Conservation (phyloP, 164 flowering plant genomes). For the Warburgia ugandensis region DNA sequence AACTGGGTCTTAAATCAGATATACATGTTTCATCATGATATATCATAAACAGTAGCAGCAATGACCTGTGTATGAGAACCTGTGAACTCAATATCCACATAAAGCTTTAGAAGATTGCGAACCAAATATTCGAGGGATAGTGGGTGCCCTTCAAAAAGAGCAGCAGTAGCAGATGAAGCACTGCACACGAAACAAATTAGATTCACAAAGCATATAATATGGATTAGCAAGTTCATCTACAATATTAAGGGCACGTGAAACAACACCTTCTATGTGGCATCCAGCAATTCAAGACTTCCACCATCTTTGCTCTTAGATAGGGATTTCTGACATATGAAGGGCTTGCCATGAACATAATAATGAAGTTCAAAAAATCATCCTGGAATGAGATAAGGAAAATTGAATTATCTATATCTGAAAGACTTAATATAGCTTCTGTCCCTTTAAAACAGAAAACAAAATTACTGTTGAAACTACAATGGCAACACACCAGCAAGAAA, state of each 20-base stretch:
- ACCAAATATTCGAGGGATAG: slow-evolving; percentile 83
- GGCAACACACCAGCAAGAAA: slow-evolving; percentile 55
- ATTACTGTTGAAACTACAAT: no score
- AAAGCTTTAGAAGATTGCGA: slow-evolving; percentile 88
- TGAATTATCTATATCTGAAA: background rate
- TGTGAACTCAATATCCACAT: slow-evolving; percentile 98
- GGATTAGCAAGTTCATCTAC: background rate
- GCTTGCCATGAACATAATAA: slow-evolving; percentile 98
- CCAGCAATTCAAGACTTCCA: slow-evolving; percentile 96
- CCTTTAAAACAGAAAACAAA: no score
- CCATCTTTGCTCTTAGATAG: slow-evolving; percentile 98
- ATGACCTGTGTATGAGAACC: slow-evolving; percentile 98
- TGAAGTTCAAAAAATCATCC: slow-evolving; percentile 99
- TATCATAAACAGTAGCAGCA: no score
- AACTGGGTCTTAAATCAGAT: no score
- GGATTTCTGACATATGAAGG: slow-evolving; percentile 82
- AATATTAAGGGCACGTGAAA: no score
- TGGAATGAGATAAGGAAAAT: slow-evolving; percentile 18
- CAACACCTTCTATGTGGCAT: slow-evolving; percentile 81
- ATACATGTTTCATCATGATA: no score
- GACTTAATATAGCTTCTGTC: no score
- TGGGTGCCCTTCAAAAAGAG: slow-evolving; percentile 88
- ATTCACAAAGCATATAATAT: background rate
- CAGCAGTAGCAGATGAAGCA: slow-evolving; percentile 62
- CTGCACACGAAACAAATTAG: slow-evolving; percentile 32